phyloP scores from a whole-genome alignment of 257 asterid species.

The Nicotiana knightiana region DNA sequence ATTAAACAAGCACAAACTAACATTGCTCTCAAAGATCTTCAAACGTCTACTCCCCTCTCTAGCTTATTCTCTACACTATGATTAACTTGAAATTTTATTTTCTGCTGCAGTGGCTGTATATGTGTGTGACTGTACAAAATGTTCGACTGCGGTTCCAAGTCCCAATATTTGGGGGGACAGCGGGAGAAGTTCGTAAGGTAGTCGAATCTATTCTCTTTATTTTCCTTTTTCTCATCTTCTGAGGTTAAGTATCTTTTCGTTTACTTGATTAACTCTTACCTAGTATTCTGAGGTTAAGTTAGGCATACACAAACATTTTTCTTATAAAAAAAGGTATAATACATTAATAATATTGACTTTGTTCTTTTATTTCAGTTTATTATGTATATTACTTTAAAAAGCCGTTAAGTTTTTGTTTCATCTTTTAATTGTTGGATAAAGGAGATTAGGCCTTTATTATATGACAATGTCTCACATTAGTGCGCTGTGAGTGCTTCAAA shows the following conservation, averaged over 20 bases:
- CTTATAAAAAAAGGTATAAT: too few relatives aligned
- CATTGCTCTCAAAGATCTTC: not conserved
- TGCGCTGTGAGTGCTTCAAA: not conserved
- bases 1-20: not conserved
- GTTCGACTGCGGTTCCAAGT: constrained; percentile 77
- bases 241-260: not conserved
- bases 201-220: not conserved
- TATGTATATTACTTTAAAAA: not conserved
- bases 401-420: not conserved
- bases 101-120: constrained; percentile 41
- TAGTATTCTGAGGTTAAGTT: not conserved
- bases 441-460: not conserved
- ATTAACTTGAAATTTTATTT: constrained; percentile 9
- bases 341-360: too few relatives aligned
- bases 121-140: constrained; percentile 37
- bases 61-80: not conserved
- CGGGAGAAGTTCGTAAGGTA: constrained; percentile 91
- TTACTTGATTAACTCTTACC: not conserved
- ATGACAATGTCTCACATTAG: not conserved
- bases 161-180: constrained; percentile 63
- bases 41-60: not conserved
- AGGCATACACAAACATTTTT: not conserved
- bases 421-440: not conserved
- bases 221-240: not conserved
- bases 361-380: not conserved